phyloP scores from a whole-genome alignment of 805 yeast genomes.

The Hanseniaspora mollemarum region DNA sequence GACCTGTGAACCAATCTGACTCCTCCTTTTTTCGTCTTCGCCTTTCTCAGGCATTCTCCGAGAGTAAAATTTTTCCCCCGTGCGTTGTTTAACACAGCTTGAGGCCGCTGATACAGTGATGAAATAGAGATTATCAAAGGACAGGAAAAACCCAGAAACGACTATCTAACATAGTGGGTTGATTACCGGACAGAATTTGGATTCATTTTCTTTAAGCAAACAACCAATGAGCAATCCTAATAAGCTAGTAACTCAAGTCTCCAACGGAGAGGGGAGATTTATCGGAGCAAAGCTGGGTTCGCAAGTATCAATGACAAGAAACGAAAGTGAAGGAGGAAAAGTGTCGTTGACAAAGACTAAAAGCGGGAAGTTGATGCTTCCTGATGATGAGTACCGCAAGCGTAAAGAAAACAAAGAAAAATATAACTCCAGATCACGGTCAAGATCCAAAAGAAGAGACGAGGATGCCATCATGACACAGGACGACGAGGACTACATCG shows the following conservation, averaged over 20 bases:
- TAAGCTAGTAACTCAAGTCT: slow-evolving; percentile 14
- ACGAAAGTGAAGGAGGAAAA: slow-evolving; percentile 11
- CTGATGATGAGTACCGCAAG: slow-evolving; percentile 10
- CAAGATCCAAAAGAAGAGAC: slow-evolving; percentile 1
- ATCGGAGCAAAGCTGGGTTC: slow-evolving; percentile 15
- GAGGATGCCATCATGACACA: slow-evolving; percentile 1
- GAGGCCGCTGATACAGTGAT: too few species aligned
- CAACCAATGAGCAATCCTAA: slow-evolving; percentile 9
- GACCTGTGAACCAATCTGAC: not conserved
- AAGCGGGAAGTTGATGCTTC: slow-evolving; percentile 13
- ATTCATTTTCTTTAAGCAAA: too few species aligned
- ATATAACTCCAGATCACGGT: too few species aligned
- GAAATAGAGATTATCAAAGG: too few species aligned
- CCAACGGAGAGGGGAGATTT: slow-evolving; percentile 6
- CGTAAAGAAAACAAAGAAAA: not conserved
- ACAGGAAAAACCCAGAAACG: too few species aligned
- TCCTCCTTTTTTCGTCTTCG: too few species aligned
- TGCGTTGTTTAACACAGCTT: too few species aligned
- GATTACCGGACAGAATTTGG: too few species aligned
- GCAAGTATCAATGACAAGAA: slow-evolving; percentile 12
- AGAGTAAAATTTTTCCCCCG: too few species aligned
- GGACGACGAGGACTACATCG: not conserved
- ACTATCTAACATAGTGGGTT: too few species aligned
- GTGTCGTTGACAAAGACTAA: slow-evolving; percentile 1
- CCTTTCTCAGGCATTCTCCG: too few species aligned